Evolutionary conservation across 116 monocot genomes (phyloP), one percentile per base, ranked within the genome.

Genomic region (Posidonia oceanica): DNA sequence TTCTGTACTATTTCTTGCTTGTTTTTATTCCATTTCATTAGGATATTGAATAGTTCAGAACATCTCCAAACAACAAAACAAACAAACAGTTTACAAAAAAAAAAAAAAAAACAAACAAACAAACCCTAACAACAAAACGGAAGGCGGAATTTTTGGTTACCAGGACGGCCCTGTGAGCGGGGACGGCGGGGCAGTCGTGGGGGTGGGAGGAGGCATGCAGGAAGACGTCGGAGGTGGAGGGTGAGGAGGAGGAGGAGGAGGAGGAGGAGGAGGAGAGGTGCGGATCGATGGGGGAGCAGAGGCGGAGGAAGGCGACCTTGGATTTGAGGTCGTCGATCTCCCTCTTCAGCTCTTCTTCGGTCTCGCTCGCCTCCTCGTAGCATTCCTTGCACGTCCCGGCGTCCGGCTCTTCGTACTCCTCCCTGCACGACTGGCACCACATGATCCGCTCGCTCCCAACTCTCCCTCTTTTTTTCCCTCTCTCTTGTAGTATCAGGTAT

Each of bases 321-420:
- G 92, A 74, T 42, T 92, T 91, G 79, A 97, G 97, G 39, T 97
- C 92, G 0, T 97, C 89, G 82, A 97, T 97, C 87, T 97, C 97
- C 16, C 92, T 78, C 82, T 97, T 91, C 68, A 92, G 87, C 80
- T 97, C 97, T 78, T 92, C 97, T 81, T 97, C 83, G 44, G 97
- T 97, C 88, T 97, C 97, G 89, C 97, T 97, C 52, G 97, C 97
- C 82, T 97, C 97, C 74, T 97, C 97, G 85, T 97, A 92, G 86
- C 91, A 91, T 69, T 92, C 91, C 75, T 87, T 91, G 75, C 91
- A 98, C 40, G 90, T 98, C 21, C 97, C 91, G 4, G 87, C 92
- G 55, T 91, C 81, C 64, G 20, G 51, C 71, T 78, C 76, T 16
- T 69, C 82, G 86, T 91, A 96, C 75, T 78, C 80, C 69, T 83